phyloP scores from a whole-genome alignment of 768 basidiomycete species.

The Imleria badia region DNA sequence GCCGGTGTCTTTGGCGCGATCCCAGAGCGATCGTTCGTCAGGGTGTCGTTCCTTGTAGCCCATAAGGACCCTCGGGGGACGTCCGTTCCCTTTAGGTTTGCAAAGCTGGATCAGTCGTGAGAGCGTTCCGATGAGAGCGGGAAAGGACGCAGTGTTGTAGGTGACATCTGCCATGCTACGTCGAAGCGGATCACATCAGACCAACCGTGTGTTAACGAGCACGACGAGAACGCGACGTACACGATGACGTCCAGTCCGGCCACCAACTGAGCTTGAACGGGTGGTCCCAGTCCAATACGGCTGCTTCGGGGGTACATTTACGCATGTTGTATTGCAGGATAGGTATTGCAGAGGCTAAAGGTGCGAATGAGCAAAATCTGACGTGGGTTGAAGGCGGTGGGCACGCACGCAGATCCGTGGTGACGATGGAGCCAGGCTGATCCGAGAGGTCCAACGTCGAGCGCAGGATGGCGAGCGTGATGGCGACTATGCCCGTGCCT shows the following conservation, averaged over 20 bases:
- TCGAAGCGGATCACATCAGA: background rate
- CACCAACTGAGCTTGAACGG: conserved; percentile 38
- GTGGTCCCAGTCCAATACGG: conserved; percentile 76
- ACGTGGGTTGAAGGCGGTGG: background rate
- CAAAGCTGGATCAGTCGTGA: conserved; percentile 41
- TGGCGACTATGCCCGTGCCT: conserved; percentile 81
- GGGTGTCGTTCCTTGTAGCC: conserved; percentile 88
- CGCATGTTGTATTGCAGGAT: conserved; percentile 67
- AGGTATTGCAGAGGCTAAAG: conserved; percentile 74
- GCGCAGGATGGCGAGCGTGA: conserved; percentile 60
- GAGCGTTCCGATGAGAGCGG: conserved; percentile 71
- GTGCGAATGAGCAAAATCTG: background rate
- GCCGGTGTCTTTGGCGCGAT: conserved; percentile 50
- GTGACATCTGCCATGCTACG: conserved; percentile 91
- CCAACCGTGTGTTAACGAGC: background rate
- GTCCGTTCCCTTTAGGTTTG: conserved; percentile 10
- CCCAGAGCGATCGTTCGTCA: conserved; percentile 76
- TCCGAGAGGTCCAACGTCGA: conserved; percentile 30
- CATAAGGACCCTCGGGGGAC: conserved; percentile 55
- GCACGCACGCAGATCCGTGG: conserved; percentile 72
- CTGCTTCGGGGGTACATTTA: conserved; percentile 30
- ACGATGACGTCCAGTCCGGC: conserved; percentile 62
- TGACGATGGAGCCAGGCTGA: conserved; percentile 40
- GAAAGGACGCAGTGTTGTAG: conserved; percentile 87
- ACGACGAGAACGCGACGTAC: conserved; percentile 41